Evolutionary conservation across 2,329 filamentous ascomycete species (phyloP).

Genomic region (Colletotrichum sp.): DNA sequence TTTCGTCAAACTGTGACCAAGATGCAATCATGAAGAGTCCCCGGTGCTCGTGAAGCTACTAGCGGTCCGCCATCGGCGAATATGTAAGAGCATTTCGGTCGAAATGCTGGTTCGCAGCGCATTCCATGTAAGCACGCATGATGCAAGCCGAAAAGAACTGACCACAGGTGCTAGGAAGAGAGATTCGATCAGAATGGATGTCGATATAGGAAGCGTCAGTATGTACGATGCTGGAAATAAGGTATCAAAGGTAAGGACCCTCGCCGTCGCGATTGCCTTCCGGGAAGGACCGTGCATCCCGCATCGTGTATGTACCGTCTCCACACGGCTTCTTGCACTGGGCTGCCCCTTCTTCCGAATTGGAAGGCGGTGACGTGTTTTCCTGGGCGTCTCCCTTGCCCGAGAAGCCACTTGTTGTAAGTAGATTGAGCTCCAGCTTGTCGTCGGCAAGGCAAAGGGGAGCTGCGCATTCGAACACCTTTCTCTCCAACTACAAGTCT

Average conservation of each 20-base stretch:
- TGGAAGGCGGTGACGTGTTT: constrained; percentile 14
- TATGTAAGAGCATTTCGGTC: not conserved
- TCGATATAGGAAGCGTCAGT: not conserved
- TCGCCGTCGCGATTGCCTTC: not conserved
- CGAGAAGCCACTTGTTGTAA: constrained; percentile 15
- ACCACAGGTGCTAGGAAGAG: not conserved
- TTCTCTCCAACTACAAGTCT: not conserved
- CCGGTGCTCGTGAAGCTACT: not conserved
- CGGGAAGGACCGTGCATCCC: not conserved
- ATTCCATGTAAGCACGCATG: not conserved
- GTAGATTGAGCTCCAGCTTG: constrained; percentile 1
- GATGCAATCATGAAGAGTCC: not conserved
- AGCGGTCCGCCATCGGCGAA: constrained; percentile 2
- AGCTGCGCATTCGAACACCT: not conserved
- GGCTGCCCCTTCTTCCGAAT: not conserved
- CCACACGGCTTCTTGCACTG: not conserved
- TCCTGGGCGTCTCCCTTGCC: not conserved
- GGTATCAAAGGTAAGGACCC: not conserved
- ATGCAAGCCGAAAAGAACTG: not conserved
- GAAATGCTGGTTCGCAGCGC: not conserved
- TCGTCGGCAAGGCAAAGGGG: not conserved
- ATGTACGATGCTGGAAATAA: not conserved
- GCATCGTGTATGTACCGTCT: not conserved
- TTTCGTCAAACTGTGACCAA: not conserved
- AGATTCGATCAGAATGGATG: not conserved